These are phyloP conservation scores for Retiboletus flavoniger DNA, from an alignment of 1,284 basidiomycete genomes.

Conservation along the genomic window DNA sequence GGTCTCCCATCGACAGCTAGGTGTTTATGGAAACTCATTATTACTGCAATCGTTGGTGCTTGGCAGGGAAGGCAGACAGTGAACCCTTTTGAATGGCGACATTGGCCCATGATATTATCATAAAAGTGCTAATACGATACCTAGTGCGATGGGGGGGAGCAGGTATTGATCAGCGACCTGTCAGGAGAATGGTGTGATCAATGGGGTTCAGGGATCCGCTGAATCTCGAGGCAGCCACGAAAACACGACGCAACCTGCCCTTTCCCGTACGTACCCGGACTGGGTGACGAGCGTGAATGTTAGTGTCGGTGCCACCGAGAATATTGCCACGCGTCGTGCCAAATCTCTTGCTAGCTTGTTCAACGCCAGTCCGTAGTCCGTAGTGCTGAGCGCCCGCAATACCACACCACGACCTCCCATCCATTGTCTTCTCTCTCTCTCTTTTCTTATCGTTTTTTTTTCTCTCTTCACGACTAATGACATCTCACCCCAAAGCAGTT, in stretches of 20 bases:
- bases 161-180: not conserved
- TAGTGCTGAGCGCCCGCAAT: conserved; percentile 57
- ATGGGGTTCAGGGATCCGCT: not conserved
- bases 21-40: not conserved
- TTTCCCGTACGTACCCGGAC: not conserved
- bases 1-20: not conserved
- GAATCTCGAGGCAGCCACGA: not conserved
- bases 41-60: not conserved
- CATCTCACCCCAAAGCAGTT: conserved; percentile 58
- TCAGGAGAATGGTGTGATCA: not conserved
- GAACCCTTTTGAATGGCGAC: not conserved
- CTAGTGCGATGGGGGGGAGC: not conserved
- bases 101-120: not conserved
- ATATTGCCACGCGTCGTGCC: conserved; percentile 21
- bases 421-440: conserved; percentile 16
- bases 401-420: conserved; percentile 35
- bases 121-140: not conserved
- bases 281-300: no score
- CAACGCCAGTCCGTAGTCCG: conserved; percentile 42
- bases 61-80: not conserved
- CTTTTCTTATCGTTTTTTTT: conserved; percentile 18
- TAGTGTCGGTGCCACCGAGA: not conserved
- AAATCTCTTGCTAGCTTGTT: conserved; percentile 11
- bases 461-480: conserved; percentile 44
- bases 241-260: not conserved